Percentiles rank a stretch among this genome's conserved stretches.
These are phyloP conservation scores for Purpureocillium takamizusanense DNA, from an alignment of 2,329 filamentous ascomycete genomes.

Conservation along the genomic window DNA sequence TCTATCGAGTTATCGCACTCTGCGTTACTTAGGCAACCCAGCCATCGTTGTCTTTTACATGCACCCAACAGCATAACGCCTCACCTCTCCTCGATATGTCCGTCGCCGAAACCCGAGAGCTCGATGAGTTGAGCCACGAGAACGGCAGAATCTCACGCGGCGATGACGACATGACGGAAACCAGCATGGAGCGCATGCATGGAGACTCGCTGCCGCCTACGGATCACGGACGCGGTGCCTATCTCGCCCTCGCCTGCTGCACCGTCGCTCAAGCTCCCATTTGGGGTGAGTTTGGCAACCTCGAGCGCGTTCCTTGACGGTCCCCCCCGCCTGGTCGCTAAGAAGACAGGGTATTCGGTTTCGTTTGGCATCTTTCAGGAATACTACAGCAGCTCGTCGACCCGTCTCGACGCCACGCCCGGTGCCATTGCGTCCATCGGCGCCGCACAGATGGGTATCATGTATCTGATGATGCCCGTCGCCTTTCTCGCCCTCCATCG, in stretches of 20 bases:
- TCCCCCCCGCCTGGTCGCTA: too few species aligned
- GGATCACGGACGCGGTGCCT: conserved; percentile 18
- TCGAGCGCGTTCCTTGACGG: too few species aligned
- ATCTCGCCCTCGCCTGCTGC: conserved; percentile 18
- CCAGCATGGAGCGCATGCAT: neutral
- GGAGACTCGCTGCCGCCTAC: conserved; percentile 14
- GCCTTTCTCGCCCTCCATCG: conserved; percentile 34
- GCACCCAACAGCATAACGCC: too few species aligned
- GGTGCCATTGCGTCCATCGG: conserved; percentile 15
- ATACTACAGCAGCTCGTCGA: conserved; percentile 47
- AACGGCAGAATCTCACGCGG: neutral
- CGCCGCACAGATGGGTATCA: conserved; percentile 28
- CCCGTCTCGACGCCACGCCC: conserved; percentile 40
- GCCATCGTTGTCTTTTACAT: too few species aligned
- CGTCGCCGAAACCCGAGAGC: too few species aligned
- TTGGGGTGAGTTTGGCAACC: conserved; percentile 14
- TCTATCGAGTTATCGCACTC: too few species aligned
- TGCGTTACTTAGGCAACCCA: too few species aligned
- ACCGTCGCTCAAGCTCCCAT: conserved; percentile 21
- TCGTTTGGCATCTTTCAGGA: conserved; percentile 60
- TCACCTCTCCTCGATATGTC: too few species aligned
- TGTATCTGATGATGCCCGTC: conserved; percentile 42
- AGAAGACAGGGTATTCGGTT: conserved; percentile 17
- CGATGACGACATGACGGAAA: too few species aligned
- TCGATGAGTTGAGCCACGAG: neutral